Evolutionary conservation across 805 yeast genomes (phyloP).

Genomic region (Zygoascus bituminiphila): DNA sequence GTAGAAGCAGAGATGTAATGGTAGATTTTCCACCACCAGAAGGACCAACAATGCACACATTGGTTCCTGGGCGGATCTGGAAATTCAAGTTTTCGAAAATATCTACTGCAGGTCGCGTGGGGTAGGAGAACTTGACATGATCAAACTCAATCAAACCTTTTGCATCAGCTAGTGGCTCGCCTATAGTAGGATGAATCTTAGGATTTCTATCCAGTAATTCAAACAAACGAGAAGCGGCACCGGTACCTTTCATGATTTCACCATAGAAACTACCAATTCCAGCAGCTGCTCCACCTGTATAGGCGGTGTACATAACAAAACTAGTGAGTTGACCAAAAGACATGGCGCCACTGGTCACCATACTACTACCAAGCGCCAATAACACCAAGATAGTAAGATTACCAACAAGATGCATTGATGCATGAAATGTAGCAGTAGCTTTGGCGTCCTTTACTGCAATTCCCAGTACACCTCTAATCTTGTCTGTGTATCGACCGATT

Average conservation of each 20-base stretch:
- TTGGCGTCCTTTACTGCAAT: slow-evolving; percentile 75
- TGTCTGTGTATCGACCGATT: slow-evolving; percentile 63
- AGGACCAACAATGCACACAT: slow-evolving; percentile 93
- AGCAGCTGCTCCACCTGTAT: slow-evolving; percentile 86
- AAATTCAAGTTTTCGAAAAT: slow-evolving; percentile 59
- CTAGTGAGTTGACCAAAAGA: slow-evolving; percentile 86
- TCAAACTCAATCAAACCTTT: slow-evolving; percentile 45
- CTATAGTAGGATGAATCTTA: slow-evolving; percentile 55
- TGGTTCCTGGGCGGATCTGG: slow-evolving; percentile 67
- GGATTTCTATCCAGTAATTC: slow-evolving; percentile 79
- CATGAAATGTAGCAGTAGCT: slow-evolving; percentile 66
- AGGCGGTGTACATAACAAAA: slow-evolving; percentile 91
- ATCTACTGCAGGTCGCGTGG: slow-evolving; percentile 66
- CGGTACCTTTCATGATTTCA: slow-evolving; percentile 94
- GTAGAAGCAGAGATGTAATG: slow-evolving; percentile 62
- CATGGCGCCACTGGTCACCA: slow-evolving; percentile 69
- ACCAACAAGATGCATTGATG: slow-evolving; percentile 77
- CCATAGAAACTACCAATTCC: slow-evolving; percentile 87
- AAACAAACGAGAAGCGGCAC: slow-evolving; percentile 87
- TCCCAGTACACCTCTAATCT: slow-evolving; percentile 54
- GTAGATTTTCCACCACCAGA: slow-evolving; percentile 96
- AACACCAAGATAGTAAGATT: slow-evolving; percentile 71
- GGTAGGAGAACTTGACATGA: slow-evolving; percentile 65
- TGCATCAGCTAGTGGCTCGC: slow-evolving; percentile 37
- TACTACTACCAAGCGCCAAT: slow-evolving; percentile 68